Base-by-base conservation (phyloP, 2,329 filamentous ascomycete species). In the Ophiocordyceps sinensis region DNA sequence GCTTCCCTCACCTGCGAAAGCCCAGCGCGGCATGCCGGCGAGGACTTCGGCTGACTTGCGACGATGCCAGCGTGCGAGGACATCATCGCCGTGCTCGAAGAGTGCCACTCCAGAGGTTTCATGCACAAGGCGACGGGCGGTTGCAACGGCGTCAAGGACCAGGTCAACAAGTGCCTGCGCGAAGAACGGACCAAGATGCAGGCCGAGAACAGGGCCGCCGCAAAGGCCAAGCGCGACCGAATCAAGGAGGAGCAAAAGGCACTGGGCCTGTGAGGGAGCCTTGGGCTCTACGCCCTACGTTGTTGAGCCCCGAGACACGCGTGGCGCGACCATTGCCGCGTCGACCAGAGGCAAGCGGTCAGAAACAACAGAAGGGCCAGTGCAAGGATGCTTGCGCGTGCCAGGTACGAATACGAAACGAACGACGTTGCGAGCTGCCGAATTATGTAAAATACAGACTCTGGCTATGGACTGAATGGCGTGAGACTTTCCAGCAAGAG, bases 51-150 rank as follows among this genome's bases (percentile, higher is more conserved):
- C 53, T 57, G 31, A 58, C 45, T 32, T n/a, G 23, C 23, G 19
- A 28, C n/a, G 21, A 34, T 37, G 41, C 32, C 54, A 98, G 91
- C 82, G 55, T 98, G 91, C 73, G 85, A 89, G 62, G 87, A 94
- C 51, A 77, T 98, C 60, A 94, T 96, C 78, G 80, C 71, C 39
- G 83, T 85, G 38, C 85, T 98, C 51, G 91, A 96, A 56, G 86
- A 95, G 68, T 98, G 91, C 67, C 91, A 98, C 58, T 83, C 85
- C 28, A 75, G 75, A 44, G 91, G 91, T 41, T 98, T 98, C 65
- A 65, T 98, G 43, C 88, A 84, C 76, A 95, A 94, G 64, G 79
- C 85, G 2, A 67, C 85, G 46, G 91, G 91, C 43, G 85, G 83
- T 69, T 98, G 91, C 74, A 96, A 86, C 61, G 74, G 80, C 34